A percentile compares a stretch with the other conserved stretches of the same genome.
phyloP scores from a whole-genome alignment of 2,329 filamentous ascomycete genomes.

The Arthrobotrys megalospora region DNA sequence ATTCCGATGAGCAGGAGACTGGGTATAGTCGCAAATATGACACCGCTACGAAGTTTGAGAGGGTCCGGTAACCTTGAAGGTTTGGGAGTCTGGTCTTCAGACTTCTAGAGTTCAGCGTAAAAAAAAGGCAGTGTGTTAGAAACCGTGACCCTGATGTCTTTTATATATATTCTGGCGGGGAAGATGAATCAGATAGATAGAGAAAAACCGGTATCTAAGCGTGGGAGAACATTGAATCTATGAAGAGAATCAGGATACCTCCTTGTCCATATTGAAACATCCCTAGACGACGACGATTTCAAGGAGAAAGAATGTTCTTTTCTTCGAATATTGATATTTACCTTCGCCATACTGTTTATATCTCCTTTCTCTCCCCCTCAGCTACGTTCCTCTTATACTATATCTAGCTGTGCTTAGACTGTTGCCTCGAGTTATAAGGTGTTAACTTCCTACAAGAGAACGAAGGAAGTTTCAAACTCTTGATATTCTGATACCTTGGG shows the following conservation, averaged over 20 bases:
- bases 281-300: conserved; percentile 18
- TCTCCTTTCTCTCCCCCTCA: background rate
- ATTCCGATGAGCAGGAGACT: conserved; percentile 49
- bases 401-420: conserved; percentile 8
- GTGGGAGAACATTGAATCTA: background rate
- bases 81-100: conserved; percentile 22
- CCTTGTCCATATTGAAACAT: conserved; percentile 31
- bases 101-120: conserved; percentile 13
- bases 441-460: conserved; percentile 11
- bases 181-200: background rate
- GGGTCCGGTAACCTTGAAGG: conserved; percentile 43
- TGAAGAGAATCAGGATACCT: conserved; percentile 14
- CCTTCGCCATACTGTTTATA: conserved; percentile 43
- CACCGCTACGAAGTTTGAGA: conserved; percentile 54
- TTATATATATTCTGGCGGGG: background rate
- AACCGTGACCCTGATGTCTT: background rate
- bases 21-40: conserved; percentile 49
- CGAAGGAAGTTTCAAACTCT: conserved; percentile 17
- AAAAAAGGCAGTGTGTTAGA: conserved; percentile 7
- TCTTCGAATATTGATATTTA: conserved; percentile 10
- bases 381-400: background rate
- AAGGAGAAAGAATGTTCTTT: conserved; percentile 3
- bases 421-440: background rate
- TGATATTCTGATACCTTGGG: conserved; percentile 40
- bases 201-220: background rate